Percentiles rank a stretch among this genome's conserved stretches.
phyloP scores from a whole-genome alignment of 169 alveolate species.

The Eimeria praecox region DNA sequence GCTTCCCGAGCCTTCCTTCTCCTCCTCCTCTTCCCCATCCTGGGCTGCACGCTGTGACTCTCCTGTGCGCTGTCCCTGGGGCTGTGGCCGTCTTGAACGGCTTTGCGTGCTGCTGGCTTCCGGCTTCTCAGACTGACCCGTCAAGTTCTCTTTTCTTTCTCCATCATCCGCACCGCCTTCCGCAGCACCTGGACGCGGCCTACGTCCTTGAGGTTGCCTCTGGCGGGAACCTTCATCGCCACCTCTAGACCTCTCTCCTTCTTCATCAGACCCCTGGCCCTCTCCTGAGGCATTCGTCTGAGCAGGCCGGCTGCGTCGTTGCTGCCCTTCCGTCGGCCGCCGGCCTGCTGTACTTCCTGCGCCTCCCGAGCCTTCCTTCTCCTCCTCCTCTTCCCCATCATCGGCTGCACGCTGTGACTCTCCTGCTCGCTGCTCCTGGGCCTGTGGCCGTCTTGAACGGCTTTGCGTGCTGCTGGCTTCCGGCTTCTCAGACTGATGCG shows the following conservation, averaged over 20 bases:
- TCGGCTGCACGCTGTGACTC: neutral
- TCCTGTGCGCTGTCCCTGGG: neutral
- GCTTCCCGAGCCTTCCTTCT: neutral
- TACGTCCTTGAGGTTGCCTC: neutral
- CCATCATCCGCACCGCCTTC: neutral
- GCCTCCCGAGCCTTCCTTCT: no score
- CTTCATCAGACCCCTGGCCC: no score
- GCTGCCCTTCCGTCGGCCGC: no score
- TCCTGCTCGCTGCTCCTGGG: neutral
- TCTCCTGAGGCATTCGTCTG: no score
- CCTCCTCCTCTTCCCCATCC: neutral
- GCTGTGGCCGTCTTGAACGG: neutral
- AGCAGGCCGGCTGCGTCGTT: no score
- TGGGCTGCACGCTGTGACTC: neutral
- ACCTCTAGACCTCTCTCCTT: no score
- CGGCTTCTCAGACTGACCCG: no score
- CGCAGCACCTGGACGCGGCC: neutral
- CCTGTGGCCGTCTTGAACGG: constrained; percentile 37
- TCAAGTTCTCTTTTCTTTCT: no score
- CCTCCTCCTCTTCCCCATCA: no score
- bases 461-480: neutral
- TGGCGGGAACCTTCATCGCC: no score
- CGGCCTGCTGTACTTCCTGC: no score
- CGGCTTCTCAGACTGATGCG: neutral
- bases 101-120: neutral